These are phyloP conservation scores for Eurotiales sp. DNA, from an alignment of 2,329 filamentous ascomycete species.

Conservation along the genomic window DNA sequence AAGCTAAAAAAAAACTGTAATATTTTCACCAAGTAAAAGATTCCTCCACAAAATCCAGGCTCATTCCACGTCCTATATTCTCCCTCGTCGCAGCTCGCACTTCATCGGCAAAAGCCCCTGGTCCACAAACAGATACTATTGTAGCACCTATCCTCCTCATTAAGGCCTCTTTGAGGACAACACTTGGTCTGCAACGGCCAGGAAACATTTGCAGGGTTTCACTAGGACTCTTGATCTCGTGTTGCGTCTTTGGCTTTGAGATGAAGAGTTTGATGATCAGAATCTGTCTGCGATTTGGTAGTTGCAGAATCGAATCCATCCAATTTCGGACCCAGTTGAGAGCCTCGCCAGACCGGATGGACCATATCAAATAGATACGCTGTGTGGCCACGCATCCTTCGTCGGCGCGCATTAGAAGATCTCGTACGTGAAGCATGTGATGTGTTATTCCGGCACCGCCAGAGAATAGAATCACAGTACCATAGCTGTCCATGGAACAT, in stretches of 20 bases:
- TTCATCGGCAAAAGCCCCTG: constrained; percentile 60
- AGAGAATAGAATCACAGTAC: constrained; percentile 63
- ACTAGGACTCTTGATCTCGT: constrained; percentile 55
- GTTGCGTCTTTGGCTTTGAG: constrained; percentile 54
- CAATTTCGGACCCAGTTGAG: constrained; percentile 62
- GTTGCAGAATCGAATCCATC: constrained; percentile 62
- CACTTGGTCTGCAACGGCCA: constrained; percentile 54
- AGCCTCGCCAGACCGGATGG: constrained; percentile 57
- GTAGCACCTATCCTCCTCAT: constrained; percentile 55
- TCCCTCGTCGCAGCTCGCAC: constrained; percentile 54
- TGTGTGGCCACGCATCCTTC: constrained; percentile 54
- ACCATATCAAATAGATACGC: constrained; percentile 61
- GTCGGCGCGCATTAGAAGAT: constrained; percentile 53
- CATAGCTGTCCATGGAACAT: constrained; percentile 55
- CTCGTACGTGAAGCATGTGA: constrained; percentile 58
- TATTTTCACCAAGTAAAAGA: constrained; percentile 57
- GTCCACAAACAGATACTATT: constrained; percentile 60
- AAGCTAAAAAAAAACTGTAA: not conserved
- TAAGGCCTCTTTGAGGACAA: constrained; percentile 57
- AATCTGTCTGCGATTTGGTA: constrained; percentile 57
- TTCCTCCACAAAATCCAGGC: constrained; percentile 62
- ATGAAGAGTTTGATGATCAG: constrained; percentile 61
- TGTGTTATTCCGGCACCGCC: constrained; percentile 65
- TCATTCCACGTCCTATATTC: constrained; percentile 49
- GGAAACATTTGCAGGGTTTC: constrained; percentile 60